Base-by-base conservation (phyloP, 371 early-diverging fungal species). In the Syncephalastrum sp. region DNA sequence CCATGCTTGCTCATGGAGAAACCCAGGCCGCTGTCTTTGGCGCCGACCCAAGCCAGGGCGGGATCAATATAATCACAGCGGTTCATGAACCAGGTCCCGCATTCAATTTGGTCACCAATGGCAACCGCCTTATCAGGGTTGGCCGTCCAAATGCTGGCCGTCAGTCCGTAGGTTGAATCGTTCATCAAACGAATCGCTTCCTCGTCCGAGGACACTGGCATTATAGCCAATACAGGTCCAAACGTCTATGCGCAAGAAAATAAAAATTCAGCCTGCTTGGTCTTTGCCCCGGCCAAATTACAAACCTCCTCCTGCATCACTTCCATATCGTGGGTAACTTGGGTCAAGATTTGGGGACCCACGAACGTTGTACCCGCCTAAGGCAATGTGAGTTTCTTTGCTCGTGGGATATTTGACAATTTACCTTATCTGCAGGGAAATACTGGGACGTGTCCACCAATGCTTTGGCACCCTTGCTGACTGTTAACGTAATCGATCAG, bases 51-150 rank as follows among this genome's bases (percentile, higher is more conserved):
- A 19, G 91, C 83, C 38, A 94, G 63, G 5, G 84, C 90, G 27
- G 92, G 92, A 65, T 92, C 92, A 41, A 88, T 68, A 56, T 82
- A 91, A 67, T 93, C 92, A 63, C 91, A 91, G 1, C 91, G 84
- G 63, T 93, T 93, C 88, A 90, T 83, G 64, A 89, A 93, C 80
- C 88, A 85, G n/a, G 94, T 92, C 14, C 94, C 94, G 0, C 86
- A 83, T 52, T 92, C 88, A 49, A 92, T 79, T 53, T 77, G 81
- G 49, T 88, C 82, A 8, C 86, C 90, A 56, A 91, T 83, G 14
- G 54, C 69, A 41, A 83, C 21, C 0, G 85, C 91, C 21, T 79
- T 81, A 13, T 85, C 82, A 3, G 63, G 59, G 60, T 85, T 83
- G 47, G 70, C 59, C 0, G 94, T 91, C 94, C 94, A 93, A 47